Evolutionary conservation across 2,329 filamentous ascomycete genomes (phyloP), one percentile per base, ranked within the genome.

Genomic region (Colletotrichum agaves): DNA sequence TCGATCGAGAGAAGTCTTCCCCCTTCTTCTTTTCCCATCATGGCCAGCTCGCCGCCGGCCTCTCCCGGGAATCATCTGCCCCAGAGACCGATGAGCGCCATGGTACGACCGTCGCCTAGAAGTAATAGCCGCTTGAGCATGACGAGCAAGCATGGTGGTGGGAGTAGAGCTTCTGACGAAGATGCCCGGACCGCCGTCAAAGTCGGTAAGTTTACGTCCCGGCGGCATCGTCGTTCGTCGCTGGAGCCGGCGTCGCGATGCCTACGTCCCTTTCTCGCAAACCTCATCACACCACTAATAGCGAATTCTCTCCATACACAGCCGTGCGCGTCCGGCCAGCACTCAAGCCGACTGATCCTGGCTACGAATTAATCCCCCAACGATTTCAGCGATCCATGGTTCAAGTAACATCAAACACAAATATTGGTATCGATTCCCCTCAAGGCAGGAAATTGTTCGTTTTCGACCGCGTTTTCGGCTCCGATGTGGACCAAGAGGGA

Each of bases 371-470:
- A 71, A 96, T 99, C 65, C 96, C 96, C 13, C 94, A 97, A 79
- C 90, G 96, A 75, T 99, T 99, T 76, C 95, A 97, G 79, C 89
- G 91, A 71, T 91, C 94, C 43, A 97, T 95, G 84, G 94, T 97
- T 70, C 94, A 98, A 72, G 93, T 95, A 68, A 94, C 91, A 11
- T 93, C 93, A 15, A 86, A 92, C 49, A 98, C 93, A 6, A 97
- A 88, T 76, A 83, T 99, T 55, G 87, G 93, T 23, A 93, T 99
- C 72, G 96, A 98, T 75, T 92, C 94, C 2, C 91, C 94, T 0
- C 94, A 97, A 76, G 96, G 95, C 56, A 92, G 92, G 75, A 98
- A 98, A 77, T 85, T 98, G 3, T 99, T 99, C 76, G 91, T 98
- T 19, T 99, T 99, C 77, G 96, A 99, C 80, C 91, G 94, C 69